Evolutionary conservation across 164 flowering plant species (phyloP).

Genomic region (Santalum album): DNA sequence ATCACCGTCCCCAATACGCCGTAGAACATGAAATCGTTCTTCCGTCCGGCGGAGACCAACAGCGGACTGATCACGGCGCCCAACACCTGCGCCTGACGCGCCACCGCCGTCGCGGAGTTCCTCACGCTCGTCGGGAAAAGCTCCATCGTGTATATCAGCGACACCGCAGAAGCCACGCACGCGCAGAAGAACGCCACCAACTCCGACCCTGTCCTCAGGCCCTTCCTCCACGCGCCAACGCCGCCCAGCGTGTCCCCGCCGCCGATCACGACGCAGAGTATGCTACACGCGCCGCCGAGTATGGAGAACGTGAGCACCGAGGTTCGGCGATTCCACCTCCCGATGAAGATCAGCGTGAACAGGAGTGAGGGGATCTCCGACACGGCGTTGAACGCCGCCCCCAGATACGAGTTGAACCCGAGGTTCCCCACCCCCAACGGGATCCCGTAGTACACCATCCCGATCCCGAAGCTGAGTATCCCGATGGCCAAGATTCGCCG

Average conservation of each 20-base stretch:
- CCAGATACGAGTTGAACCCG: constrained; percentile 37
- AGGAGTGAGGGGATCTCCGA: constrained; percentile 48
- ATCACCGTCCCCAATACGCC: constrained; percentile 42
- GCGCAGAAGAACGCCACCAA: constrained; percentile 48
- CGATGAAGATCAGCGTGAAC: constrained; percentile 31
- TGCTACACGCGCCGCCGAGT: constrained; percentile 38
- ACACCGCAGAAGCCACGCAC: constrained; percentile 34
- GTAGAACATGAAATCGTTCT: constrained; percentile 23
- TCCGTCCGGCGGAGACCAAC: constrained; percentile 37
- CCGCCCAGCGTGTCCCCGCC: no score
- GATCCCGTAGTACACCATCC: constrained; percentile 67
- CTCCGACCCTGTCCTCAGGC: constrained; percentile 38
- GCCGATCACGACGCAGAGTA: constrained; percentile 16
- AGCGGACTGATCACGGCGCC: constrained; percentile 57
- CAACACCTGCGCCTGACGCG: constrained; percentile 48
- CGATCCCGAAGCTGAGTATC: constrained; percentile 47
- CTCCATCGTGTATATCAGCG: constrained; percentile 53
- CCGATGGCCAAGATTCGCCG: constrained; percentile 29
- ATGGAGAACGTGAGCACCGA: constrained; percentile 24
- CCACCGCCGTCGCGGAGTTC: constrained; percentile 73
- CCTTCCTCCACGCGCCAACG: neutral
- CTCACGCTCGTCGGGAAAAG: constrained; percentile 79
- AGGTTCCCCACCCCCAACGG: constrained; percentile 48
- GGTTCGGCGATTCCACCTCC: constrained; percentile 22
- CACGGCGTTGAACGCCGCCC: constrained; percentile 49